A percentile compares a stretch with the other conserved stretches of the same genome.
phyloP scores from a whole-genome alignment of 108 stramenopile genomes.

The Stephanodiscus triporus region DNA sequence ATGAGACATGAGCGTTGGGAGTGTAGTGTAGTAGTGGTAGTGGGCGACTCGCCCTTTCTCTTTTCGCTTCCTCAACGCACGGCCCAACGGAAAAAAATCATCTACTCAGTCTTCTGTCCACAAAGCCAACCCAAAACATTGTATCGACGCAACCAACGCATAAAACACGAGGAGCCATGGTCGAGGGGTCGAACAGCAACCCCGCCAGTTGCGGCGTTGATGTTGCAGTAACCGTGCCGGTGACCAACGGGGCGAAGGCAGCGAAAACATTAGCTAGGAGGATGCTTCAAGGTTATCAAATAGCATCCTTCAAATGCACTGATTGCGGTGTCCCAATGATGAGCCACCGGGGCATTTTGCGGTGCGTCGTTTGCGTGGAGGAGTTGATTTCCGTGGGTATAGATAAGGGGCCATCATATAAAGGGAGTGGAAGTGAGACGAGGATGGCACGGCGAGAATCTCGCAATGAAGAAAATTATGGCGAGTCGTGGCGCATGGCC shows the following conservation, averaged over 20 bases:
- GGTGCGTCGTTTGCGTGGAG: conserved; percentile 16
- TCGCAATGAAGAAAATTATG: neutral
- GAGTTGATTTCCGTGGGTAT: neutral
- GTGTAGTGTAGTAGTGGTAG: too few relatives aligned
- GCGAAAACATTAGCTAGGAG: conserved; percentile 11
- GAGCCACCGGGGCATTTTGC: conserved; percentile 1
- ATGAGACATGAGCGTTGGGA: too few relatives aligned
- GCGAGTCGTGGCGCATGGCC: neutral
- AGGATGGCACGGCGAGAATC: conserved; percentile 2
- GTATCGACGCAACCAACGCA: too few relatives aligned
- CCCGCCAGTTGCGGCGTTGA: too few relatives aligned
- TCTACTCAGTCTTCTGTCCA: too few relatives aligned
- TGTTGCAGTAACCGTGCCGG: neutral
- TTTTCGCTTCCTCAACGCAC: too few relatives aligned
- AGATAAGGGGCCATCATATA: neutral
- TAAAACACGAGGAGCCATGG: too few relatives aligned
- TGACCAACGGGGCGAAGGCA: neutral
- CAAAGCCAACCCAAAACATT: too few relatives aligned
- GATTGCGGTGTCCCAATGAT: conserved; percentile 16
- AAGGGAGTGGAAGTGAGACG: too few relatives aligned
- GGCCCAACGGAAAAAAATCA: too few relatives aligned
- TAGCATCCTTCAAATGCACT: neutral
- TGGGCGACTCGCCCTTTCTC: too few relatives aligned
- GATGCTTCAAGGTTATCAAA: conserved; percentile 16
- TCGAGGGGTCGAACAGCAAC: too few relatives aligned